Evolutionary conservation across 495 filamentous ascomycete genomes (phyloP).

Genomic region (Hyphodiscus hymeniophilus): DNA sequence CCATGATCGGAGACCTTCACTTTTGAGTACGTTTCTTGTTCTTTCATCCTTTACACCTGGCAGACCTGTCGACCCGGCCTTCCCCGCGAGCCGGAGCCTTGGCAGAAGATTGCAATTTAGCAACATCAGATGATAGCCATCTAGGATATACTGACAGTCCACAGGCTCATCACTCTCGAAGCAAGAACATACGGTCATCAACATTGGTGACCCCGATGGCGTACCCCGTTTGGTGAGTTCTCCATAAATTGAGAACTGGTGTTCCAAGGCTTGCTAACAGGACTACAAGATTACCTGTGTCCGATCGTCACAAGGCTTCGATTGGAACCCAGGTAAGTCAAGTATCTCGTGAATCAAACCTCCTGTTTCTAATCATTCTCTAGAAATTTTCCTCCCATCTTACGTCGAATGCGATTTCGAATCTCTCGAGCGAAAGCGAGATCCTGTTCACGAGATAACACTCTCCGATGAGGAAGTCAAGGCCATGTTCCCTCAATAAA

Average conservation of each 20-base stretch:
- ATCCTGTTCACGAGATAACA: constrained; percentile 59
- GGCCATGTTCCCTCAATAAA: constrained; percentile 43
- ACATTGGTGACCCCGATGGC: constrained; percentile 55
- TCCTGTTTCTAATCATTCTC: neutral
- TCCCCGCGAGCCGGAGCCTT: neutral
- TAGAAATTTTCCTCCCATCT: constrained; percentile 49
- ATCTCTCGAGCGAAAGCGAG: constrained; percentile 54
- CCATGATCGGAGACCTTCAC: constrained; percentile 43
- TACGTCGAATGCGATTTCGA: constrained; percentile 49
- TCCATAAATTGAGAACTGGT: neutral
- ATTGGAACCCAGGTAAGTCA: constrained; percentile 57
- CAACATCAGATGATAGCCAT: neutral
- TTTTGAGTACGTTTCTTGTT: constrained; percentile 37
- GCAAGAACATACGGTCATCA: constrained; percentile 60
- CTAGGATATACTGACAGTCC: constrained; percentile 11
- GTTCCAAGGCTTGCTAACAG: constrained; percentile 8
- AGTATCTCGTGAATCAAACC: neutral
- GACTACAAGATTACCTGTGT: constrained; percentile 55
- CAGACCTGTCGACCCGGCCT: neutral
- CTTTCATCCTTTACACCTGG: neutral
- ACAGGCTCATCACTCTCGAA: constrained; percentile 54
- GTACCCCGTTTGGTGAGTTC: constrained; percentile 51
- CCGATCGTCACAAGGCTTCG: constrained; percentile 58
- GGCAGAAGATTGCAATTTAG: neutral
- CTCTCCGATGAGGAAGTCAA: constrained; percentile 56